Evolutionary conservation across 176 grass and related monocot genomes (phyloP).

Genomic region (Triticum urartu): DNA sequence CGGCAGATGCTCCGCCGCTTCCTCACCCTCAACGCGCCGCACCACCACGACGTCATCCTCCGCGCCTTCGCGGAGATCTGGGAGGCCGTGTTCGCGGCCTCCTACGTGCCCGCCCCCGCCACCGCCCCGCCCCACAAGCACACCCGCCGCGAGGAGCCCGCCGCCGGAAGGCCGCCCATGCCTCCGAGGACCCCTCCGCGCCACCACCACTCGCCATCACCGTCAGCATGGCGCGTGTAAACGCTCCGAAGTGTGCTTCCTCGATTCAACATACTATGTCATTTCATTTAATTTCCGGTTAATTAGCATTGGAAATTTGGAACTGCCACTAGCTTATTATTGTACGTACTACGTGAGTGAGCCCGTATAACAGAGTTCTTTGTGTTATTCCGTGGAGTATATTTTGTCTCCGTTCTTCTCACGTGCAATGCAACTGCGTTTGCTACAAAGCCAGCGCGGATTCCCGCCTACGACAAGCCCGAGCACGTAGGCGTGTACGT

Average conservation of each 20-base stretch:
- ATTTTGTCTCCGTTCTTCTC: not conserved
- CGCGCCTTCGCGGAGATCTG: constrained; percentile 75
- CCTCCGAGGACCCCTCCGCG: constrained; percentile 33
- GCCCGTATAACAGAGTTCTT: not conserved
- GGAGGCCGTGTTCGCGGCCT: constrained; percentile 51
- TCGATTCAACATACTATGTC: not conserved
- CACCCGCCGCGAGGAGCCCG: constrained; percentile 4
- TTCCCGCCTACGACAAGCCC: not conserved
- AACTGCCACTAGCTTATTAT: not conserved
- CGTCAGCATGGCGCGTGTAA: constrained; percentile 41
- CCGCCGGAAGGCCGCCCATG: not conserved
- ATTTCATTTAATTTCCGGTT: not conserved
- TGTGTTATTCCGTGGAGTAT: not conserved
- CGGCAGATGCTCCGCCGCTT: constrained; percentile 71
- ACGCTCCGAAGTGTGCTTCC: not conserved
- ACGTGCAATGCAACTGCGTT: not conserved
- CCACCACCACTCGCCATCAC: constrained; percentile 23
- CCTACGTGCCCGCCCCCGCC: not conserved
- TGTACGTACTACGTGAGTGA: not conserved
- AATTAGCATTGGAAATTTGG: not conserved
- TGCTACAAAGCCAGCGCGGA: not conserved
- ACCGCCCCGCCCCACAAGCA: not conserved
- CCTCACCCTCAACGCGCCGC: constrained; percentile 65
- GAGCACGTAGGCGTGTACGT: not conserved
- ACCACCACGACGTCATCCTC: constrained; percentile 69